phyloP scores from a whole-genome alignment of 2,329 filamentous ascomycete species.

The Penicillium sclerotiorum region DNA sequence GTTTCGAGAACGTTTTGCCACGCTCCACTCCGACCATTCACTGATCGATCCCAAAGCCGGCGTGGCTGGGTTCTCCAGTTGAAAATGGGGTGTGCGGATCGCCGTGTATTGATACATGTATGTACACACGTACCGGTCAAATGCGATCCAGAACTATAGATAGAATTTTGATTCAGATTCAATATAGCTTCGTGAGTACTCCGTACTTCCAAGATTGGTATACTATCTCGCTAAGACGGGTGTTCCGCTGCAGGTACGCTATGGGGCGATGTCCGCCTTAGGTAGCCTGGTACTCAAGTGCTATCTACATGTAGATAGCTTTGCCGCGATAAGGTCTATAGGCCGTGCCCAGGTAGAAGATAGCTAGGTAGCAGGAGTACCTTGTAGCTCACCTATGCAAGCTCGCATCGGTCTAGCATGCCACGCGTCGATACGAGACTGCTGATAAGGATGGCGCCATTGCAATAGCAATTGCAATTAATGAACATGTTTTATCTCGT shows the following conservation, averaged over 20 bases:
- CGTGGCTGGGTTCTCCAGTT: conserved; percentile 22
- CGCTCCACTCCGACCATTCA: conserved; percentile 29
- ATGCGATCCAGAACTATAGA: background rate
- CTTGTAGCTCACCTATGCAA: no score
- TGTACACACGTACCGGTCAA: conserved; percentile 2
- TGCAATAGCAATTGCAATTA: background rate
- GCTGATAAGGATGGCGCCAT: conserved; percentile 12
- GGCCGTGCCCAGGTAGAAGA: no score
- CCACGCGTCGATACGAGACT: conserved; percentile 10
- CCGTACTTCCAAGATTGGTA: no score
- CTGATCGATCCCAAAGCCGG: conserved; percentile 15
- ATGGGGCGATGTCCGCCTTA: background rate
- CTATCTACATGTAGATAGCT: no score
- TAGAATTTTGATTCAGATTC: background rate
- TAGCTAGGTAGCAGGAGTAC: no score
- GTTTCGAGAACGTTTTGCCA: conserved; percentile 39
- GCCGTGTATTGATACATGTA: conserved; percentile 11
- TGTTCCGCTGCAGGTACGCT: conserved; percentile 6
- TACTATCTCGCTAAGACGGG: no score
- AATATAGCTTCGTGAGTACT: no score
- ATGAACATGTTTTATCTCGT: no score
- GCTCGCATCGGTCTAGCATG: conserved; percentile 2
- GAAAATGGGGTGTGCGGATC: conserved; percentile 17
- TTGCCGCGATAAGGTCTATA: background rate
- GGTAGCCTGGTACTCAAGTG: background rate